Conservation (phyloP, 2,329 filamentous ascomycete genomes). For the Cladosporium cucumerinum region DNA sequence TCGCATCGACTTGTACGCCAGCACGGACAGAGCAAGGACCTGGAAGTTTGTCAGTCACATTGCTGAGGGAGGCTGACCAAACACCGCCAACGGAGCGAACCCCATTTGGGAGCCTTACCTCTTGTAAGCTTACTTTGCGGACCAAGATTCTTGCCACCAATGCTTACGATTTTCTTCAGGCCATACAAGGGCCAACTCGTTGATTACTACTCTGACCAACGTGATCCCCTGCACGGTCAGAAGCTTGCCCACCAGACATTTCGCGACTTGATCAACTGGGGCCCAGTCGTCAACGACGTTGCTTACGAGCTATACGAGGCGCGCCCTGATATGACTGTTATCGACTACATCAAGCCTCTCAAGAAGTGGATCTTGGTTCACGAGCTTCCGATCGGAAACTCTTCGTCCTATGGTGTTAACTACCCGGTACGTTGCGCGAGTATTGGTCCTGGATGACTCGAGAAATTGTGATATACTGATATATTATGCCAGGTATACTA, state of each 20-base stretch:
- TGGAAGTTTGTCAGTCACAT: slow-evolving; percentile 68
- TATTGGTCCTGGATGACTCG: neutral
- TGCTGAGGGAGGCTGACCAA: slow-evolving; percentile 59
- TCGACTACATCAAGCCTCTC: slow-evolving; percentile 33
- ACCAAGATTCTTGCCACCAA: neutral
- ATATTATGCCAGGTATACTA: slow-evolving; percentile 48
- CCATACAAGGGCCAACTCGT: slow-evolving; percentile 59
- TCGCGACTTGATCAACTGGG: slow-evolving; percentile 59
- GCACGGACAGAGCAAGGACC: slow-evolving; percentile 49
- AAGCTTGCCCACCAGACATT: slow-evolving; percentile 65
- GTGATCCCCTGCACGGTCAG: slow-evolving; percentile 63
- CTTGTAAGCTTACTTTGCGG: slow-evolving; percentile 34
- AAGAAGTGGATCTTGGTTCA: slow-evolving; percentile 18
- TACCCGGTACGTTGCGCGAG: neutral
- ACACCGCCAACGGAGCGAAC: slow-evolving; percentile 61
- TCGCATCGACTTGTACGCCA: slow-evolving; percentile 63
- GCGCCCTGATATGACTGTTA: slow-evolving; percentile 66
- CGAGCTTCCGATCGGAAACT: slow-evolving; percentile 16
- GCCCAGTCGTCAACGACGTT: slow-evolving; percentile 59
- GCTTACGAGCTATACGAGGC: slow-evolving; percentile 61
- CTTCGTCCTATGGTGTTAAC: slow-evolving; percentile 11
- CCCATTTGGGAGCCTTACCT: slow-evolving; percentile 71
- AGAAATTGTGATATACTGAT: neutral
- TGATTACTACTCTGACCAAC: slow-evolving; percentile 69
- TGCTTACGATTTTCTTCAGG: neutral